These are phyloP conservation scores for Helotiales sp. DNA, from an alignment of 2,329 filamentous ascomycete species.

Conservation along the genomic window DNA sequence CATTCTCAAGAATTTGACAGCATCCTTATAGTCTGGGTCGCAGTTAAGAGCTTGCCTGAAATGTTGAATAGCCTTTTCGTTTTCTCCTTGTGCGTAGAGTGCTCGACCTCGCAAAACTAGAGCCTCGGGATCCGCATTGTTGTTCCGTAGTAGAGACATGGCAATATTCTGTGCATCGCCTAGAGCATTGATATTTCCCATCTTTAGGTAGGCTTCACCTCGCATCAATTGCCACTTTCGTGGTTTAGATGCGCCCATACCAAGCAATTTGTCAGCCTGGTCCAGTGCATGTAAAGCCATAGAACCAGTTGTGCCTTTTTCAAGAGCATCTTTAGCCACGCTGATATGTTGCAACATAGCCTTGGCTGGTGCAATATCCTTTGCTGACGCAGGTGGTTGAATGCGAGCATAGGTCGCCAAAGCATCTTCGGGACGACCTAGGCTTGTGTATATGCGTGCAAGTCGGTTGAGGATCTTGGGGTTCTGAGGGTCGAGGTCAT, in stretches of 20 bases:
- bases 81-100: slow-evolving; percentile 89
- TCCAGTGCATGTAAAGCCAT: slow-evolving; percentile 93
- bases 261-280: slow-evolving; percentile 81
- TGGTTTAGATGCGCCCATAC: slow-evolving; percentile 72
- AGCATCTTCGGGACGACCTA: slow-evolving; percentile 86
- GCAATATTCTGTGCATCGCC: slow-evolving; percentile 92
- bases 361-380: slow-evolving; percentile 80
- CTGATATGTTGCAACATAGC: slow-evolving; percentile 82
- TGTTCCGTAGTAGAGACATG: slow-evolving; percentile 80
- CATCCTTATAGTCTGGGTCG: slow-evolving; percentile 88
- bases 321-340: slow-evolving; percentile 76
- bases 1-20: slow-evolving; percentile 83
- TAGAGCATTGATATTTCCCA: slow-evolving; percentile 84
- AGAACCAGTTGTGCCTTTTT: slow-evolving; percentile 75
- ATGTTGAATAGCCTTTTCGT: slow-evolving; percentile 89
- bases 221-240: slow-evolving; percentile 93
- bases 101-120: slow-evolving; percentile 85
- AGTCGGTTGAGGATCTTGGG: slow-evolving; percentile 85
- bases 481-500: slow-evolving; percentile 82
- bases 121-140: slow-evolving; percentile 91
- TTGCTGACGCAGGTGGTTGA: slow-evolving; percentile 75
- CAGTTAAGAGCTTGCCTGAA: slow-evolving; percentile 87
- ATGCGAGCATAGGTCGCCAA: slow-evolving; percentile 80
- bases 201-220: slow-evolving; percentile 88
- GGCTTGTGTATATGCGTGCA: slow-evolving; percentile 83